phyloP scores from a whole-genome alignment of 1,284 basidiomycete species.

The Tilletiaria anomala region DNA sequence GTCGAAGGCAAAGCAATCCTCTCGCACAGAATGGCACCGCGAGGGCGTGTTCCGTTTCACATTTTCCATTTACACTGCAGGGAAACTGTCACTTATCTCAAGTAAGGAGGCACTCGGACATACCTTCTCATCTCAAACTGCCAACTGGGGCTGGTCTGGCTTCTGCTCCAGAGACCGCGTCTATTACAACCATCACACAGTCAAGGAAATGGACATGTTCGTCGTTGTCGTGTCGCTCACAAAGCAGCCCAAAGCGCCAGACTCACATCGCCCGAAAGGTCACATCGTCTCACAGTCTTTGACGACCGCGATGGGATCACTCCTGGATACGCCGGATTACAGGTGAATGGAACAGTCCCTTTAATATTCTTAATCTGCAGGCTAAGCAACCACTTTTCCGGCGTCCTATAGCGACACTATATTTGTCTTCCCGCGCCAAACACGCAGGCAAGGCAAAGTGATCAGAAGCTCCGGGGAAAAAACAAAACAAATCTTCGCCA shows the following conservation, averaged over 20 bases:
- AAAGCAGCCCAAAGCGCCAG: conserved; percentile 51
- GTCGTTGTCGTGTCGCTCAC: conserved; percentile 65
- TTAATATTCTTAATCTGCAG: too few relatives aligned
- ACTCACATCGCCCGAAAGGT: conserved; percentile 44
- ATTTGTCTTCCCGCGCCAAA: conserved; percentile 11
- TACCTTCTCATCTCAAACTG: conserved; percentile 60
- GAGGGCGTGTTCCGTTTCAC: conserved; percentile 68
- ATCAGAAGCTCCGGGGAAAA: conserved; percentile 12
- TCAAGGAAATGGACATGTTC: conserved; percentile 51
- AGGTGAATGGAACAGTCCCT: conserved; percentile 38
- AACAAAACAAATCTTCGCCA: conserved; percentile 41
- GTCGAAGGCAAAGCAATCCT: too few relatives aligned
- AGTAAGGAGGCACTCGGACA: conserved; percentile 69
- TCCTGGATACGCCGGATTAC: conserved; percentile 65
- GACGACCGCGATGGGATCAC: conserved; percentile 85
- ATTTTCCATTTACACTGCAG: conserved; percentile 55
- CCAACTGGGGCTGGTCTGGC: conserved; percentile 36
- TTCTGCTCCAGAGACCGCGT: conserved; percentile 49
- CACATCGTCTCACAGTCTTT: conserved; percentile 98
- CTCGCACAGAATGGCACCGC: too few relatives aligned
- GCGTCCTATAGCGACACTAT: conserved; percentile 15
- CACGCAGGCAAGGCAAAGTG: background rate
- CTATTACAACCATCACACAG: conserved; percentile 51
- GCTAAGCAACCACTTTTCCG: background rate
- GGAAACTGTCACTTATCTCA: background rate